Percentiles rank a stretch among this genome's conserved stretches.
phyloP scores from a whole-genome alignment of 192 early-diverging fungal genomes.

The Haplosporangium gracile region DNA sequence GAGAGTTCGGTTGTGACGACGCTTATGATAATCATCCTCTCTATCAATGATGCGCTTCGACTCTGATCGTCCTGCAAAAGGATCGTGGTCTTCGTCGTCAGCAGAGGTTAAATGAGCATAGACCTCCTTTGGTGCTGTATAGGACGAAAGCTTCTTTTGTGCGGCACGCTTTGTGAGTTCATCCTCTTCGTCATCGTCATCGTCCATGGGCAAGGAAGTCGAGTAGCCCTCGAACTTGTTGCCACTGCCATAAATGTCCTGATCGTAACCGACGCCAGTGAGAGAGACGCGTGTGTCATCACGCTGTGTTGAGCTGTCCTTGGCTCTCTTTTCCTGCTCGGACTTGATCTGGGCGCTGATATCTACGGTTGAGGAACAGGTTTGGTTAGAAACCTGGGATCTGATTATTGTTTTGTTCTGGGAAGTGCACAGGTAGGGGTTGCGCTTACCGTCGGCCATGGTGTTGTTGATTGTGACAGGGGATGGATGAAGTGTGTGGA shows the following conservation, averaged over 20 bases:
- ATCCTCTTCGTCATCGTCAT: slow-evolving; percentile 69
- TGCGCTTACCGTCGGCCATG: slow-evolving; percentile 37
- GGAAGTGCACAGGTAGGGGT: too few relatives aligned
- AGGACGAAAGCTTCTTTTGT: slow-evolving; percentile 72
- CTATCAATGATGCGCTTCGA: slow-evolving; percentile 83
- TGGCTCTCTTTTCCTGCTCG: slow-evolving; percentile 40
- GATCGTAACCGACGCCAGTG: slow-evolving; percentile 70
- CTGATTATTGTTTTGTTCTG: neutral
- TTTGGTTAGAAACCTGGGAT: neutral
- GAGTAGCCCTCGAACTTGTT: slow-evolving; percentile 82
- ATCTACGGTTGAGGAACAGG: slow-evolving; percentile 18
- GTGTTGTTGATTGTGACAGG: neutral
- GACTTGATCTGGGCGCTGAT: slow-evolving; percentile 55
- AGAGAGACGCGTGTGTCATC: slow-evolving; percentile 62
- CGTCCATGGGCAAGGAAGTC: slow-evolving; percentile 70
- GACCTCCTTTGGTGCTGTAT: slow-evolving; percentile 86
- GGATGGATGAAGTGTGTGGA: neutral
- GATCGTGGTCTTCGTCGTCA: slow-evolving; percentile 68
- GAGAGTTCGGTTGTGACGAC: slow-evolving; percentile 81
- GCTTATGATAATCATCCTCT: slow-evolving; percentile 89
- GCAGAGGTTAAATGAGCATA: slow-evolving; percentile 75
- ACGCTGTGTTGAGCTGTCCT: slow-evolving; percentile 36
- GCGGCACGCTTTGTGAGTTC: slow-evolving; percentile 30
- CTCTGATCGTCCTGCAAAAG: slow-evolving; percentile 69
- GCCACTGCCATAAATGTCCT: slow-evolving; percentile 75